A percentile compares a stretch with the other conserved stretches of the same genome.
phyloP scores from a whole-genome alignment of 345 rosid genomes.

The Ricinus communis region DNA sequence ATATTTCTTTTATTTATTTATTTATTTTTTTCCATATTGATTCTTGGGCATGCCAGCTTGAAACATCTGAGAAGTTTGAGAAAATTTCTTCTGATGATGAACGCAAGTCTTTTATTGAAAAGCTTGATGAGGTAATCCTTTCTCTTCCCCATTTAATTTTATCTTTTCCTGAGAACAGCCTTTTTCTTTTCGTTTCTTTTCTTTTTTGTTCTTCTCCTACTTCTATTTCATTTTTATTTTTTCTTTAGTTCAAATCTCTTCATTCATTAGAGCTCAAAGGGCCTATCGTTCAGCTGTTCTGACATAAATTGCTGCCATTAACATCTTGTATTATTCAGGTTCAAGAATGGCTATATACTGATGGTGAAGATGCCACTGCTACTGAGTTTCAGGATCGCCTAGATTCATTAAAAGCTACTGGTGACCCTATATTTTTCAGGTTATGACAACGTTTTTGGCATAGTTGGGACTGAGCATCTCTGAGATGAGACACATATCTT shows the following conservation, averaged over 20 bases:
- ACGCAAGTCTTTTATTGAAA: slow-evolving; percentile 69
- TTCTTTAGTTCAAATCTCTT: neutral
- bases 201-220: neutral
- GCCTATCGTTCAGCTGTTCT: neutral
- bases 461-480: neutral
- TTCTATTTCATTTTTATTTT: neutral
- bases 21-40: neutral
- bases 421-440: slow-evolving; percentile 86
- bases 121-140: slow-evolving; percentile 80
- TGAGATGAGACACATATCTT: neutral
- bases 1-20: slow-evolving; percentile 2
- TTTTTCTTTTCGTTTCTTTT: neutral
- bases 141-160: no score
- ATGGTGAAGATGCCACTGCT: slow-evolving; percentile 92
- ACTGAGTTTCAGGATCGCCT: slow-evolving; percentile 65
- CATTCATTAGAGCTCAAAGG: neutral
- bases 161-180: no score
- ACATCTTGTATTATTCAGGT: slow-evolving; percentile 48
- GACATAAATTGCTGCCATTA: slow-evolving; percentile 6
- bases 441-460: slow-evolving; percentile 18
- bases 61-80: slow-evolving; percentile 61
- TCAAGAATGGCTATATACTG: slow-evolving; percentile 97
- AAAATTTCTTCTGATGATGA: slow-evolving; percentile 75
- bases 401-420: slow-evolving; percentile 65
- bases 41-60: slow-evolving; percentile 55